Evolutionary conservation across 192 early-diverging fungal species (phyloP), one percentile per base, ranked within the genome.

Genomic region (Coemansia furcata): DNA sequence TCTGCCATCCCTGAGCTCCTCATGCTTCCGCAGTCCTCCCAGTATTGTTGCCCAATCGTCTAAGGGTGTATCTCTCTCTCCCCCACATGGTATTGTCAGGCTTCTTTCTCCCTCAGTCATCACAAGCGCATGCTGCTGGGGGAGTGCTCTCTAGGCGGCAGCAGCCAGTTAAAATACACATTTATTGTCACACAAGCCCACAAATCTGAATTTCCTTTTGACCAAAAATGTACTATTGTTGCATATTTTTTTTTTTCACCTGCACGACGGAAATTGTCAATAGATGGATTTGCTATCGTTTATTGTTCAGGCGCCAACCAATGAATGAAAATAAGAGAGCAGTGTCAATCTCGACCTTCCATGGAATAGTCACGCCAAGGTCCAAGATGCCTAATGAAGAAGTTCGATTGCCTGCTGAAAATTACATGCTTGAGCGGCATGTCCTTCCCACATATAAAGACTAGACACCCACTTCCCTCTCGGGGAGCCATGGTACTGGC

Each of bases 401-500:
- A 57, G 30, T 32, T 57, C 30, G 54, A 57, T 57, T 57, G 54
- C 54, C 54, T 0, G 12, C 54, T 57, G 54, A 57, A 57, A 54
- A 54, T 35, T 57, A 23, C 29, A 30, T 29, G 29, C 15, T 6
- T 33, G 30, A 55, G 30, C 14, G 54, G 50, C 26, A 33, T n/a
- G 12, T 33, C 11, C 15, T 3, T 54, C 29, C 26, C 19, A 29
- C 46, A 64, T 32, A 50, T 52, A 36, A 26, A 36, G n/a, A n/a
- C n/a, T n/a, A n/a, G n/a, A n/a, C n/a, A 39, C 38, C 29, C 32
- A 57, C 39, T 55, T 39, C 43, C n/a, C 44, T 19, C 5, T 47
- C 44, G n/a, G 6, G 44, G 21, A 54, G 21, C 30, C 32, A 0
- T n/a, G 21, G 29, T 26, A 21, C 33, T 38, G 14, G 17, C 21